Evolutionary conservation across 495 filamentous ascomycete species (phyloP), one percentile per base, ranked within the genome.

Genomic region (Neurospora sp.): DNA sequence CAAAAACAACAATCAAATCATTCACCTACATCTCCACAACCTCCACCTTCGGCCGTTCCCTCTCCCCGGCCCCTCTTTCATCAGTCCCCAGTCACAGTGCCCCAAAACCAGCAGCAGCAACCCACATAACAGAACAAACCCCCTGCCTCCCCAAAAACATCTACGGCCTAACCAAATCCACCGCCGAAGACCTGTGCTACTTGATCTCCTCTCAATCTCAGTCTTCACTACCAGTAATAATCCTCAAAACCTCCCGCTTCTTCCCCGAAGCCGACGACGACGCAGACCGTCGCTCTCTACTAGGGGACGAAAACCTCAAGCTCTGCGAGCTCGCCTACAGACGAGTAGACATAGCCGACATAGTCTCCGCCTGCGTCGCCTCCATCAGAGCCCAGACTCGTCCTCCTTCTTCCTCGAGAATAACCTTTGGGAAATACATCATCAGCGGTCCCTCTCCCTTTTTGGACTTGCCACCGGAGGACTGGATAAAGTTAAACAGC

Each of bases 261-360:
- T 81, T 81, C 27, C 79, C 79, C 9, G 79, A 81, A 69, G 74
- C 70, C 9, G 79, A 81, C 54, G 79, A 81, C 39, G 78, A 80
- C 39, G 76, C 73, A 14, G 70, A 77, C 66, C 70, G 76, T n/a
- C 66, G 70, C 37, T 66, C 4, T 23, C 4, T 46, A n/a, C n/a
- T 72, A 70, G 74, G 39, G 0, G 79, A 77, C 37, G 78, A 79
- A 14, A 81, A 80, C 20, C 54, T 81, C 20, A 81, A 81, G 77
- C 77, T 81, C 38, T 42, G 77, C 46, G 79, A 81, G 71, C 35
- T 81, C 48, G 77, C 78, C 4, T 80, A 80, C 2, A 71, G 79
- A 23, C 69, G 79, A 44, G 77, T 78, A 23, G 79, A 81, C 40
- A 70, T 81, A 4, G 73, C 70, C 0, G 79, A 81, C 18, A 74